phyloP scores from a whole-genome alignment of 2,329 filamentous ascomycete species.

The Diplodia intermedia region DNA sequence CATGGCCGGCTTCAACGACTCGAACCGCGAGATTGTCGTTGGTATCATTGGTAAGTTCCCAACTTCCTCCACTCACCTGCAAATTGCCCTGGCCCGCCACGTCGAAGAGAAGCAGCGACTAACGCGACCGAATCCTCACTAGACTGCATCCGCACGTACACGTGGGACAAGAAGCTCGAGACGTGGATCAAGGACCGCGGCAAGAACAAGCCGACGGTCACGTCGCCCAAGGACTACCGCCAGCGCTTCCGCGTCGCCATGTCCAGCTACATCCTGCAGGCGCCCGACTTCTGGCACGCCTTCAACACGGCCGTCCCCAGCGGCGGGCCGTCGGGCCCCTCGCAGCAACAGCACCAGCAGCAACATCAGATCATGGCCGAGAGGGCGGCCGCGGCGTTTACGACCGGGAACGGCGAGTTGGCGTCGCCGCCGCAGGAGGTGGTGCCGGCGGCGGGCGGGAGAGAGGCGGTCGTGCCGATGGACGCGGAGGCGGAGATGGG shows the following conservation, averaged over 20 bases:
- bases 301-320: constrained; percentile 50
- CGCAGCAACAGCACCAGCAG: not conserved
- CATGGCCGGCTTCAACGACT: constrained; percentile 97
- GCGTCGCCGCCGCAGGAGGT: not conserved
- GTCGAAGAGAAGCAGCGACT: not conserved
- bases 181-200: constrained; percentile 99
- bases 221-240: constrained; percentile 96
- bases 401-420: not conserved
- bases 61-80: not conserved
- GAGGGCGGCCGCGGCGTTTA: not conserved
- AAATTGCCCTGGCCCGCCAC: too few relatives aligned
- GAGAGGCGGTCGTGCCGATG: not conserved
- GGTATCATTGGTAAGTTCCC: constrained; percentile 75
- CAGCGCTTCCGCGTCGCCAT: constrained; percentile 95
- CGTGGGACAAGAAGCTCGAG: constrained; percentile 99
- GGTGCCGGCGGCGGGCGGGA: not conserved
- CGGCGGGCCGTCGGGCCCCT: not conserved
- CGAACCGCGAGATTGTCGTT: constrained; percentile 87
- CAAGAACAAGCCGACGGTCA: constrained; percentile 87
- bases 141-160: constrained; percentile 97
- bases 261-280: constrained; percentile 83
- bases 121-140: constrained; percentile 1
- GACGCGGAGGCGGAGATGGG: constrained; percentile 19
- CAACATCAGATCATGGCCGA: not conserved
- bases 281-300: constrained; percentile 78